A percentile compares a stretch with the other conserved stretches of the same genome.
Evolutionary conservation across 2,329 filamentous ascomycete genomes (phyloP).

Genomic region (Penicillium sp.): DNA sequence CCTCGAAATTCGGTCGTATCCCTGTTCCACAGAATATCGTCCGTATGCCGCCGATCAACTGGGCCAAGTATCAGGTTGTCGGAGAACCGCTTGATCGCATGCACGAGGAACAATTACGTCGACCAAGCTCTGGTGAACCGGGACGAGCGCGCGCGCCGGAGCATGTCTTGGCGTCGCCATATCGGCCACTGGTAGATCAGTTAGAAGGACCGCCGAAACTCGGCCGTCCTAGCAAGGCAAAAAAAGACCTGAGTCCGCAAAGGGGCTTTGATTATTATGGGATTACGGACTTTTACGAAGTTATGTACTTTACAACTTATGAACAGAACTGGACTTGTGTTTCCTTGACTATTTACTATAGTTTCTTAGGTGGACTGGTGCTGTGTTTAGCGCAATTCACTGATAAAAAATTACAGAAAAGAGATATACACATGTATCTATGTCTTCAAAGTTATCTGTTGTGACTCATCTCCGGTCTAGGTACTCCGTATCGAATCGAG

Average conservation of each 20-base stretch:
- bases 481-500: not conserved
- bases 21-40: slow-evolving; percentile 79
- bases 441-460: not conserved
- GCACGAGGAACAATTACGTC: slow-evolving; percentile 72
- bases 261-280: slow-evolving; percentile 10
- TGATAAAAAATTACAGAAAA: not conserved
- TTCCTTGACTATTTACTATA: not conserved
- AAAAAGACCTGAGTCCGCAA: slow-evolving; percentile 30
- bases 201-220: slow-evolving; percentile 38
- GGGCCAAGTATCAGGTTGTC: slow-evolving; percentile 89
- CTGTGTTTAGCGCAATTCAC: not conserved
- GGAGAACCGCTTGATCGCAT: slow-evolving; percentile 80
- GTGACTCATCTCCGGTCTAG: too few species aligned
- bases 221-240: slow-evolving; percentile 33
- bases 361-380: not conserved
- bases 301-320: slow-evolving; percentile 19
- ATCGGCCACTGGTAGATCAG: slow-evolving; percentile 58
- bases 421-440: not conserved
- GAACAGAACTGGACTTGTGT: not conserved
- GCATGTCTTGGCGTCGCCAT: slow-evolving; percentile 57
- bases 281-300: slow-evolving; percentile 17
- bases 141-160: slow-evolving; percentile 44
- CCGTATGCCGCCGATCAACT: slow-evolving; percentile 86
- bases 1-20: slow-evolving; percentile 58
- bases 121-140: slow-evolving; percentile 53